Evolutionary conservation across 306 rosid genomes (phyloP), one percentile per base, ranked within the genome.

Genomic region (Vachellia pachyceras): DNA sequence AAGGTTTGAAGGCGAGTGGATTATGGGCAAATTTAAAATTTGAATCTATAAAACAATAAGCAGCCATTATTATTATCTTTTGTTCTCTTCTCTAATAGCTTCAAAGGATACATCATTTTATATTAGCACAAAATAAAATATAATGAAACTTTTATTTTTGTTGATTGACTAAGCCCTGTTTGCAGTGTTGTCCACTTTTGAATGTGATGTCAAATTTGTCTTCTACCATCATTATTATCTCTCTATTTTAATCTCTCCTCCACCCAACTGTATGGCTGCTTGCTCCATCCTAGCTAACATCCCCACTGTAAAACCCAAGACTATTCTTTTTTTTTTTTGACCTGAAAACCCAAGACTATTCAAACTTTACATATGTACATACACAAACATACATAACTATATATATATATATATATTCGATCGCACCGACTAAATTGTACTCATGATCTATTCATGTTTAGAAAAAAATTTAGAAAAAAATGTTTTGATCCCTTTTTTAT

Each of bases 211-310:
- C 86, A 50, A 72, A 80, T 72, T 79, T 74, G 87, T 77, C 84
- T 82, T 84, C 73, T 71, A 47, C 75, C 65, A 82, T 79, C 61
- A 91, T 84, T n/a, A n/a, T n/a, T 79, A 89, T 87, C 80, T 60
- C 54, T 50, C 42, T 76, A 47, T n/a, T 65, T 80, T 82, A 61
- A 72, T 71, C 5, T 50, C 47, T 11, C 63, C 75, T 64, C 60
- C 82, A 82, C 65, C 76, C 42, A 75, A 61, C 64, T 66, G 20
- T 67, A 72, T 77, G n/a, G 65, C 77, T 11, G 80, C 20, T 2
- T 71, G 50, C 73, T 69, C 68, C 64, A 15, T 6, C 74, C 76
- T 80, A 29, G 33, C 33, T 29, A 29, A 73, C 52, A 57, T 72
- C n/a, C 78, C 73, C 33, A 2, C 33, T 1, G 33, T 9, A n/a